Conservation (phyloP, 768 basidiomycete genomes). For the Auricularia sp. region DNA sequence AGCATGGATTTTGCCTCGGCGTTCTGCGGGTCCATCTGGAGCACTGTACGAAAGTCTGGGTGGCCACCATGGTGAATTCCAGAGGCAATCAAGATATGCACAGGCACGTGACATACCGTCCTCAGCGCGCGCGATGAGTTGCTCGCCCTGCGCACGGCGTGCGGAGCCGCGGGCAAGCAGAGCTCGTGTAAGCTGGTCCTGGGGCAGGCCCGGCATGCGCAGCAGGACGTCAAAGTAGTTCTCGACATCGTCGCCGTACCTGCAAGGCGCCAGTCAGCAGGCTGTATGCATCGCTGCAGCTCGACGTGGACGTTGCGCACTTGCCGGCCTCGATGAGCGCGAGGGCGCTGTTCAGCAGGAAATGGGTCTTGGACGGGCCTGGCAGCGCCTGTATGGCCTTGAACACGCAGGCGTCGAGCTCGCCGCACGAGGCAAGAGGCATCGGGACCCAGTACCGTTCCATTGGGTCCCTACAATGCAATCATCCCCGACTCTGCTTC, state of each 20-base stretch:
- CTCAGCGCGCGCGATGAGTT: constrained; percentile 45
- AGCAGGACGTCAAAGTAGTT: constrained; percentile 58
- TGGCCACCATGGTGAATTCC: not conserved
- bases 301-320: constrained; percentile 22
- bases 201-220: constrained; percentile 45
- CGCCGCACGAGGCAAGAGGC: not conserved
- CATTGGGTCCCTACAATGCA: not conserved
- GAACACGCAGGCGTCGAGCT: not conserved
- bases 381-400: constrained; percentile 36
- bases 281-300: not conserved
- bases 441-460: not conserved
- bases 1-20: constrained; percentile 32
- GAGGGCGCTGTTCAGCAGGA: constrained; percentile 40
- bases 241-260: constrained; percentile 56
- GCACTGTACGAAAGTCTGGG: constrained; percentile 51
- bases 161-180: constrained; percentile 51
- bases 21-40: constrained; percentile 51
- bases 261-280: constrained; percentile 14
- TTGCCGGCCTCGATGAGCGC: constrained; percentile 39
- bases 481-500: no score
- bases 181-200: constrained; percentile 41
- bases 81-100: not conserved
- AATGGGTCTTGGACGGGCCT: constrained; percentile 34
- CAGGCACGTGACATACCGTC: constrained; percentile 33
- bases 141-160: constrained; percentile 43